Evolutionary conservation across 225 moss, liverwort and hornwort species (phyloP), one percentile per base, ranked within the genome.

Genomic region (Polytrichum formosum): DNA sequence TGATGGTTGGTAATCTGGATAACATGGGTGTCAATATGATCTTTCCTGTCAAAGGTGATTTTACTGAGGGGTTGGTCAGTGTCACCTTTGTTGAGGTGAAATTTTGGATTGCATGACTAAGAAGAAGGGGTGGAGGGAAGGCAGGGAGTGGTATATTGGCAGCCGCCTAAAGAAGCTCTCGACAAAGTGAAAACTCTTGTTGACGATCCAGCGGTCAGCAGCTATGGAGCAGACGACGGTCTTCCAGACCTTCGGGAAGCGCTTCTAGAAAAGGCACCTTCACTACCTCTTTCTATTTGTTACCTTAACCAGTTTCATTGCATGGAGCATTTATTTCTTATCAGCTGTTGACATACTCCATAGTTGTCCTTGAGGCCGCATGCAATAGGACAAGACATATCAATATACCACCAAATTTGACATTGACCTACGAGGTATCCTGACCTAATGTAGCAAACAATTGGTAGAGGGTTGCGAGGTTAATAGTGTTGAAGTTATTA

Each of bases 131-230:
- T 73, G 78, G 75, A 72, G 75, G 86, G 78, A 80, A 82, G 79
- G 71, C 83, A 98, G 98, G 98, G 98, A 77, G 85, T 98, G 63
- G 98, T 98, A 64, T 90, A 92, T 73, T 98, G 98, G 98, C 92
- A 98, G 70, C 98, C 98, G 35, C 98, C 98, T 5, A 75, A 86
- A 79, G 86, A 88, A 75, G 98, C 98, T 10, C 83, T 98, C 61
- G 81, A 70, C 22, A 78, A 82, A 77, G 84, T 98, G 56, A 98
- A 92, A 73, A 72, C 35, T 28, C 46, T 70, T 20, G 73, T 98
- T 37, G 79, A 87, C 53, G 86, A 94, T 4, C 91, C 91, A 17
- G 74, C 75, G 25, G 82, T 79, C 60, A 98, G 98, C 72, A 77
- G 80, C 65, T 98, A 98, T 75, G 98, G 98, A 72, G 79, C 92